A percentile compares a stretch with the other conserved stretches of the same genome.
These are phyloP conservation scores for Didymella pomorum DNA, from an alignment of 2,329 filamentous ascomycete genomes.

Conservation along the genomic window DNA sequence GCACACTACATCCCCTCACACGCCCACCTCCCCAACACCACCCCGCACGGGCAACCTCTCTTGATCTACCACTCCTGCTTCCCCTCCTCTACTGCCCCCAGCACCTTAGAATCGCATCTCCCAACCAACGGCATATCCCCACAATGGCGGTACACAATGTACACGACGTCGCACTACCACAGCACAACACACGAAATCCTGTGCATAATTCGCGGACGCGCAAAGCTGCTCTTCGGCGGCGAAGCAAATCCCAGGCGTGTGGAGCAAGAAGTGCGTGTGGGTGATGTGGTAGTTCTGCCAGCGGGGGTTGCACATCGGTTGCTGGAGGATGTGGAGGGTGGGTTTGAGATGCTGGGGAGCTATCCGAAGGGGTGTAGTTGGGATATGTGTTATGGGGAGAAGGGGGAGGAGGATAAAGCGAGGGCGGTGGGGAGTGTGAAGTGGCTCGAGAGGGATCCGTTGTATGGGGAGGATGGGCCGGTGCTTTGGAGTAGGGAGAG, in stretches of 20 bases:
- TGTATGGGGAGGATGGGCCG: constrained; percentile 49
- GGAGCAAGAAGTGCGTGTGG: constrained; percentile 63
- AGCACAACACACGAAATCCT: constrained; percentile 73
- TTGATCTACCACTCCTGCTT: constrained; percentile 72
- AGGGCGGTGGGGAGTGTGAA: constrained; percentile 57
- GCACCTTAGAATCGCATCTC: constrained; percentile 66
- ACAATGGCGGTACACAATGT: constrained; percentile 76
- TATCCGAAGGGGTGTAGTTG: constrained; percentile 67
- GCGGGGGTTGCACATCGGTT: constrained; percentile 72
- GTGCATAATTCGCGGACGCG: constrained; percentile 65
- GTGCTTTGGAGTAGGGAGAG: constrained; percentile 34
- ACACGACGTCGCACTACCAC: constrained; percentile 71
- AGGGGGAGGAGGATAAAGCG: constrained; percentile 63
- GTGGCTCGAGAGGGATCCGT: constrained; percentile 69
- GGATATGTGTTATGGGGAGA: constrained; percentile 74
- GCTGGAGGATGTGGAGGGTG: constrained; percentile 62
- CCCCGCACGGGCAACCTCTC: constrained; percentile 68
- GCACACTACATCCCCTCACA: constrained; percentile 67
- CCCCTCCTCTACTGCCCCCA: constrained; percentile 52
- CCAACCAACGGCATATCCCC: constrained; percentile 60
- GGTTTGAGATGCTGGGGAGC: constrained; percentile 72
- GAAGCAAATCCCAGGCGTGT: constrained; percentile 66
- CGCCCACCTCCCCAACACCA: constrained; percentile 68
- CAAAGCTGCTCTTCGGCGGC: constrained; percentile 71
- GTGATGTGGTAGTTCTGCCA: constrained; percentile 71